A percentile compares a stretch with the other conserved stretches of the same genome.
Evolutionary conservation across 495 filamentous ascomycete genomes (phyloP).

Genomic region (Aspergillus wentii): DNA sequence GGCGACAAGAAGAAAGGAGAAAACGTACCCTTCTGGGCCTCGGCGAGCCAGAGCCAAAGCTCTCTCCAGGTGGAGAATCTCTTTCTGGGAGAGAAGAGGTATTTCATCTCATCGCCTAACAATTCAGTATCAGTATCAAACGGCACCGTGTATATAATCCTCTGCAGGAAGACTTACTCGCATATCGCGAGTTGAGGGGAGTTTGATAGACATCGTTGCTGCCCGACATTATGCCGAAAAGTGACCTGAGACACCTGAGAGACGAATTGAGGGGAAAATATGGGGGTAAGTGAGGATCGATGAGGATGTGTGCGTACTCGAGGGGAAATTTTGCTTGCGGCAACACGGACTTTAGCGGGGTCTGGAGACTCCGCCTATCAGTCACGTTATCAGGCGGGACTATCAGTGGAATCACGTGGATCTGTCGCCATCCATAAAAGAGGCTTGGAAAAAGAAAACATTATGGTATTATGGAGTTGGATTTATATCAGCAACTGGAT

Average conservation of each 20-base stretch:
- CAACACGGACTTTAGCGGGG: conserved; percentile 23
- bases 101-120: conserved; percentile 44
- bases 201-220: conserved; percentile 68
- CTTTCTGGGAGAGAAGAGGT: conserved; percentile 65
- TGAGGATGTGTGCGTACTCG: conserved; percentile 17
- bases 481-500: too few relatives aligned
- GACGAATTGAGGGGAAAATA: conserved; percentile 21
- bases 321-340: conserved; percentile 29
- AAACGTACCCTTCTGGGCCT: conserved; percentile 63
- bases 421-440: too few relatives aligned
- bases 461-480: too few relatives aligned
- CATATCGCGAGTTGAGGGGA: conserved; percentile 68
- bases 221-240: conserved; percentile 46
- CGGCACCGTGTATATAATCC: conserved; percentile 6
- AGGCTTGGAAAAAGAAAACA: too few relatives aligned
- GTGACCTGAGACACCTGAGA: conserved; percentile 12
- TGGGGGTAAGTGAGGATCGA: conserved; percentile 6
- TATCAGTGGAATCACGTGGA: conserved; percentile 16
- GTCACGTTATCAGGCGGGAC: conserved; percentile 35
- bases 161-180: conserved; percentile 41
- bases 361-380: conserved; percentile 29
- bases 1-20: conserved; percentile 1
- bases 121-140: conserved; percentile 18
- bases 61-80: conserved; percentile 73
- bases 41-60: conserved; percentile 81